Evolutionary conservation across 2,329 filamentous ascomycete species (phyloP).

Genomic region (Colletotrichum sp.): DNA sequence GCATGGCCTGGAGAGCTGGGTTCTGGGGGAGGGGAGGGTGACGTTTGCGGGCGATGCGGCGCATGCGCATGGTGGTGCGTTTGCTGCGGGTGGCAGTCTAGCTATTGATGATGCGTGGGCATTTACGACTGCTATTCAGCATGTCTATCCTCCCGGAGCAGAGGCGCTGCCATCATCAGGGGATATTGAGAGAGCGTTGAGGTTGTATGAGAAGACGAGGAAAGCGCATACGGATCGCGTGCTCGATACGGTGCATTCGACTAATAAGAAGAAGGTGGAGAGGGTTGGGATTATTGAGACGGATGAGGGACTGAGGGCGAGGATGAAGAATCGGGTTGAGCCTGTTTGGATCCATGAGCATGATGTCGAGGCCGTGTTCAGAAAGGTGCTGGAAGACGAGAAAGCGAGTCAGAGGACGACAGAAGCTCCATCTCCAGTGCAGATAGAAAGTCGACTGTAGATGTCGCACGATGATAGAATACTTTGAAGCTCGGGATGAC

Average conservation of each 20-base stretch:
- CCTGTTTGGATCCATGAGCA: slow-evolving; percentile 52
- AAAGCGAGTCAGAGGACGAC: neutral
- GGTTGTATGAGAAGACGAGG: slow-evolving; percentile 46
- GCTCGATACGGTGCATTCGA: slow-evolving; percentile 36
- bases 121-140: slow-evolving; percentile 40
- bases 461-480: neutral
- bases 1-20: slow-evolving; percentile 44
- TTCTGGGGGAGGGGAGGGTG: slow-evolving; percentile 37
- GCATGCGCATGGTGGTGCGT: slow-evolving; percentile 46
- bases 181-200: slow-evolving; percentile 34
- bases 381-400: neutral
- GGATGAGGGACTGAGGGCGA: slow-evolving; percentile 39
- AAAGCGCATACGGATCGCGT: slow-evolving; percentile 45
- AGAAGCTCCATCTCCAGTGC: neutral
- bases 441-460: slow-evolving; percentile 10
- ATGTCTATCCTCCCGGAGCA: slow-evolving; percentile 33
- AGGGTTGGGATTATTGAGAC: slow-evolving; percentile 31
- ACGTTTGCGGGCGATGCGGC: slow-evolving; percentile 45
- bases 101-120: slow-evolving; percentile 48
- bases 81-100: slow-evolving; percentile 43
- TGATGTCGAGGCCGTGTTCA: slow-evolving; percentile 45
- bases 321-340: slow-evolving; percentile 40
- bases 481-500: accelerated
- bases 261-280: slow-evolving; percentile 30
- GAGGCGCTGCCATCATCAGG: slow-evolving; percentile 1